These are phyloP conservation scores for Juglanconis sp. DNA, from an alignment of 2,329 filamentous ascomycete species.

Conservation along the genomic window DNA sequence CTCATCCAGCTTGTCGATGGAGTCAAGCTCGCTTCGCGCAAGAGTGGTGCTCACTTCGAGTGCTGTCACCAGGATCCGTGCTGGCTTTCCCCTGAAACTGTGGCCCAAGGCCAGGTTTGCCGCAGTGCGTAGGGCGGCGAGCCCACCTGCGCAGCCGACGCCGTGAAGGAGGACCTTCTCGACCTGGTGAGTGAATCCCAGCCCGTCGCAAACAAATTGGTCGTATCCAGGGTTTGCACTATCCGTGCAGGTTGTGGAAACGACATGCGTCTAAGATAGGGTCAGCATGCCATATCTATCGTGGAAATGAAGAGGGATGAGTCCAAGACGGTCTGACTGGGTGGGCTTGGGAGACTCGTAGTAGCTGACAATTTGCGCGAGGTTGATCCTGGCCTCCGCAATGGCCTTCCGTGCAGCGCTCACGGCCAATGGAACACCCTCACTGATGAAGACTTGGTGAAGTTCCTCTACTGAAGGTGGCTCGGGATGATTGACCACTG, in stretches of 20 bases:
- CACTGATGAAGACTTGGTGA: constrained; percentile 51
- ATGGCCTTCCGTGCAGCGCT: constrained; percentile 54
- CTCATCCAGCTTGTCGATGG: constrained; percentile 55
- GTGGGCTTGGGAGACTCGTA: not conserved
- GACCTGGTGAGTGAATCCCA: constrained; percentile 55
- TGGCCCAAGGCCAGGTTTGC: constrained; percentile 65
- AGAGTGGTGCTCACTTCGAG: constrained; percentile 61
- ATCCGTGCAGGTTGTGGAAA: constrained; percentile 67
- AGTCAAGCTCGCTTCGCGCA: constrained; percentile 63
- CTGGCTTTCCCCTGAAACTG: constrained; percentile 54
- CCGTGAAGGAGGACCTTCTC: constrained; percentile 66
- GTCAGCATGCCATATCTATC: not conserved
- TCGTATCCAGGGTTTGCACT: constrained; percentile 68
- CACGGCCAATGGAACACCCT: constrained; percentile 57
- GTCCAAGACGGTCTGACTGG: not conserved
- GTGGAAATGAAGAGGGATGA: no score
- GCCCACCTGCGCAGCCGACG: constrained; percentile 62
- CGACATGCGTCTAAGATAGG: constrained; percentile 53
- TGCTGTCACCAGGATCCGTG: constrained; percentile 62
- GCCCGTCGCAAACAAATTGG: constrained; percentile 57
- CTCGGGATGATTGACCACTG: constrained; percentile 53
- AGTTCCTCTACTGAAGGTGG: constrained; percentile 55
- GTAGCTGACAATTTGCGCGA: constrained; percentile 41
- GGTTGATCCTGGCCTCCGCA: constrained; percentile 48
- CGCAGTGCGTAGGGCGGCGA: constrained; percentile 60